Evolutionary conservation across 306 rosid genomes (phyloP).

Genomic region (Dicorynia guianensis): DNA sequence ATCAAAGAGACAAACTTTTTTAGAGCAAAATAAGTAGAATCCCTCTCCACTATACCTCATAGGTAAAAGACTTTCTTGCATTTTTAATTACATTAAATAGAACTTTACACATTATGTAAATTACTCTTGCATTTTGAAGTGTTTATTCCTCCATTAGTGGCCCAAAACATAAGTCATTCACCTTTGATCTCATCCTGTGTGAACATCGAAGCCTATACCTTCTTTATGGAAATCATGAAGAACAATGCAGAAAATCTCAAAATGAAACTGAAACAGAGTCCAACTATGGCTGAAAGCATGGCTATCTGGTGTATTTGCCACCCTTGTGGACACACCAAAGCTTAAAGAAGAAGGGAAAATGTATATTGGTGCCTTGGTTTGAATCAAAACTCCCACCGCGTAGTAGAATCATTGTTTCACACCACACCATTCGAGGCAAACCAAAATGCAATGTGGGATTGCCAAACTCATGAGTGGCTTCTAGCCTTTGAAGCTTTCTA

Average conservation of each 20-base stretch:
- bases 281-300: constrained; percentile 64
- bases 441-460: constrained; percentile 87
- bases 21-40: too few species aligned
- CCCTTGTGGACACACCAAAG: constrained; percentile 89
- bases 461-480: constrained; percentile 63
- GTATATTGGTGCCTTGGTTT: constrained; percentile 85
- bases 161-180: too few species aligned
- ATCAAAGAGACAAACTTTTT: too few species aligned
- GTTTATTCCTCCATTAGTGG: too few species aligned
- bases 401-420: constrained; percentile 89
- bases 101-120: too few species aligned
- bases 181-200: constrained; percentile 75
- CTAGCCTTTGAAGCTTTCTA: constrained; percentile 59
- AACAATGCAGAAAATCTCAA: constrained; percentile 70
- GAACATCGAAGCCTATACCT: constrained; percentile 82
- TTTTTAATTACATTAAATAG: too few species aligned
- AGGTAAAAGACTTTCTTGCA: too few species aligned
- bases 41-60: too few species aligned
- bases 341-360: constrained; percentile 90
- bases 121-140: too few species aligned
- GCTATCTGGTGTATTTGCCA: constrained; percentile 89
- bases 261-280: constrained; percentile 66
- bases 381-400: constrained; percentile 97
- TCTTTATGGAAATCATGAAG: constrained; percentile 65
- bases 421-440: constrained; percentile 99